Percentiles rank a stretch among this genome's conserved stretches.
phyloP scores from a whole-genome alignment of 352 stramenopile species.

The Aphanomyces euteiches region DNA sequence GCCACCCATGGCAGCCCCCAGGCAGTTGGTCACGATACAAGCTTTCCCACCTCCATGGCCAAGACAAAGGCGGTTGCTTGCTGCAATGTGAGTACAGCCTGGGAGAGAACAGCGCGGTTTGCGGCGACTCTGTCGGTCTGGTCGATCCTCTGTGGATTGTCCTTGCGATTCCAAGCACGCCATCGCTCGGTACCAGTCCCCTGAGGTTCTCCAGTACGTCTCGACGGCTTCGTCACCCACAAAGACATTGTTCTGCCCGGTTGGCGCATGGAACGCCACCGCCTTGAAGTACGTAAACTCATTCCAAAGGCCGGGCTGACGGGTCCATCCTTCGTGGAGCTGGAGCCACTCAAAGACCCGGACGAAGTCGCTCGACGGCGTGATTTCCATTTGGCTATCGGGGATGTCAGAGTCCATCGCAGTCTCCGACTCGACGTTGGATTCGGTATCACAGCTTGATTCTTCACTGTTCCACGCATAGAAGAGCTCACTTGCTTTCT shows the following conservation, averaged over 20 bases:
- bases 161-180: not conserved
- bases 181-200: not conserved
- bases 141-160: not conserved
- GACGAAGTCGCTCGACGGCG: not conserved
- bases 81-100: not conserved
- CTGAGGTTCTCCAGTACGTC: not conserved
- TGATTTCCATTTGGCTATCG: not conserved
- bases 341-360: conserved; percentile 9
- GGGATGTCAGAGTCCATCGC: not conserved
- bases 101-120: not conserved
- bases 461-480: not conserved
- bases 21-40: conserved; percentile 51
- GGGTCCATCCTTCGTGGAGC: not conserved
- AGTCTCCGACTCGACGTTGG: not conserved
- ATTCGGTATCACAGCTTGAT: not conserved
- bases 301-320: conserved; percentile 2
- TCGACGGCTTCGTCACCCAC: conserved; percentile 1
- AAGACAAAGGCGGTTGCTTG: conserved; percentile 45
- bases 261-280: not conserved
- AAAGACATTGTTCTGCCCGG: not conserved
- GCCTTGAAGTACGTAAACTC: not conserved
- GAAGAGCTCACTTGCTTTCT: no score
- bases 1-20: conserved; percentile 62
- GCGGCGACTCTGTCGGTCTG: not conserved
- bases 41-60: conserved; percentile 69